Base-by-base conservation (phyloP, 2,329 filamentous ascomycete genomes). In the Gnomoniopsis smithogilvyi region DNA sequence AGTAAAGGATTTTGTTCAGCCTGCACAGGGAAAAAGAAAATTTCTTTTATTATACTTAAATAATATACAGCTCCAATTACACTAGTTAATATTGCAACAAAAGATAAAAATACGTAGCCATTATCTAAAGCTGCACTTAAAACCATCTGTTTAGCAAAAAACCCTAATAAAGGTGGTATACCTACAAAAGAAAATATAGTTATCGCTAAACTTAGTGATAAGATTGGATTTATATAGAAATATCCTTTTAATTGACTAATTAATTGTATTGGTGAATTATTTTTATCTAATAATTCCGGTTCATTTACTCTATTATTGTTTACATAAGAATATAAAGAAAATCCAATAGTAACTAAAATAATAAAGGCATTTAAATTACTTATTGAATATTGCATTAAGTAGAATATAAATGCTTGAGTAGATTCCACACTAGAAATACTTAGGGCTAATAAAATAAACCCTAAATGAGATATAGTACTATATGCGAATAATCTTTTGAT, bases 81-180 rank as follows among this genome's bases (percentile, higher is more conserved):
- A 65, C 68, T 67, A 66, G 72, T 70, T 67, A 73, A 66, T 57
- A 45, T 45, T 6, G 41, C 41, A 45, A 45, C n/a, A 66, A 62
- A 63, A 73, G 65, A 73, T 73, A 48, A 45, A 45, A 45, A 45
- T 45, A 70, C 61, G 65, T 71, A 69, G 61, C 67, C 68, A 60
- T 66, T 69, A 64, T 70, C 65, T 66, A 70, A 64, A 56, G 67
- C 68, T 60, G 67, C 65, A 66, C 64, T 69, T 66, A 70, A 66
- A 56, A 70, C 64, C 67, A 71, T 69, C 62, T 70, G 67, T 69
- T 70, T 70, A 58, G 62, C 67, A 66, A 70, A 70, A 61, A 69
- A 70, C 49, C 67, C 68, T 21, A 45, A 45, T 45, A 45, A 45
- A 45, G 41, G 41, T 17, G 41, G 41, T 45, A 19, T 41, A 41